phyloP scores from a whole-genome alignment of 202 grass and related monocot genomes.

The Panicum hallii region DNA sequence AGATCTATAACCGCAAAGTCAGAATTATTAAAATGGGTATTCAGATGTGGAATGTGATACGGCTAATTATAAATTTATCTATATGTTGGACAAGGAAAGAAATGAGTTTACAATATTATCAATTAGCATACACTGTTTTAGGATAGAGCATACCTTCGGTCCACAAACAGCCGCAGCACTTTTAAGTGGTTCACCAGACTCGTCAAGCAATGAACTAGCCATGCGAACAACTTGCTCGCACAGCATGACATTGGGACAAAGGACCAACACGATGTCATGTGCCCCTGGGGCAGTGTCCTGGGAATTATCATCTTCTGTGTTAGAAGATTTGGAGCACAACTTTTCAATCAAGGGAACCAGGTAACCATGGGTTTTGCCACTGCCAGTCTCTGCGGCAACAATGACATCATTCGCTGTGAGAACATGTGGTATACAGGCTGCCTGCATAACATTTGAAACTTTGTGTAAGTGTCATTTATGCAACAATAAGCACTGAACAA shows the following conservation, averaged over 20 bases:
- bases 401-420: constrained; percentile 75
- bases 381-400: constrained; percentile 91
- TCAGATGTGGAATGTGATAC: constrained; percentile 9
- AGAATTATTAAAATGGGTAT: constrained; percentile 16
- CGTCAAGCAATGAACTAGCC: constrained; percentile 76
- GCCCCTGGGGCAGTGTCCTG: constrained; percentile 25
- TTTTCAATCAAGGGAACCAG: constrained; percentile 89
- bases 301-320: constrained; percentile 34
- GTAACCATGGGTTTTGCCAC: constrained; percentile 97
- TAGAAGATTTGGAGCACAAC: constrained; percentile 56
- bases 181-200: constrained; percentile 72
- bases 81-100: background rate
- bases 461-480: constrained; percentile 1
- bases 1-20: constrained; percentile 7
- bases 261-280: constrained; percentile 54
- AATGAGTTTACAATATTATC: constrained; percentile 24
- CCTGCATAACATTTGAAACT: constrained; percentile 56
- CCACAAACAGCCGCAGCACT: constrained; percentile 86
- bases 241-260: constrained; percentile 96
- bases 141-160: constrained; percentile 64
- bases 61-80: background rate
- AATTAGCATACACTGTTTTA: constrained; percentile 16
- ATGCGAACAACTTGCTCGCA: constrained; percentile 92
- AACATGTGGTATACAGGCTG: constrained; percentile 83
- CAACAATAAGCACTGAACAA: constrained; percentile 13